phyloP scores from a whole-genome alignment of 225 moss, liverwort and hornwort genomes.

The Bryum argenteum region DNA sequence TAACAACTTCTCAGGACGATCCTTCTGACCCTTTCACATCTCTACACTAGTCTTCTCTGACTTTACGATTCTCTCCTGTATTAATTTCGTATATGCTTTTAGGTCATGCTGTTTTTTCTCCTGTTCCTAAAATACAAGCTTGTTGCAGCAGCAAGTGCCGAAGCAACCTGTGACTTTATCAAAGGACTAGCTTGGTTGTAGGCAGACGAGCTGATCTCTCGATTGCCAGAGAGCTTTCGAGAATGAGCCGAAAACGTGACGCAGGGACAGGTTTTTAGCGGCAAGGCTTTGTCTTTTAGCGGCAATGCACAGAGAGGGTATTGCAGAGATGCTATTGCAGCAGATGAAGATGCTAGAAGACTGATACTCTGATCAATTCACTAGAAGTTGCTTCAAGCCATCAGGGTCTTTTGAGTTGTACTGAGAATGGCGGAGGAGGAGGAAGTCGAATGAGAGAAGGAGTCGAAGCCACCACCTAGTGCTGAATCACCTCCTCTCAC shows the following conservation, averaged over 20 bases:
- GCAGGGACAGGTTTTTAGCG: not conserved
- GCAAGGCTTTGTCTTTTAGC: not conserved
- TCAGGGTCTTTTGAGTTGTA: constrained; percentile 5
- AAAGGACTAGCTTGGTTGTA: not conserved
- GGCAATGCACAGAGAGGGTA: not conserved
- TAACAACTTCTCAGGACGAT: constrained; percentile 18
- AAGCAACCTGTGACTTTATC: not conserved
- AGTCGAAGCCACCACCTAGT: constrained; percentile 21
- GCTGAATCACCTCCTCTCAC: constrained; percentile 21
- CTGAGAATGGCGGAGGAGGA: constrained; percentile 36
- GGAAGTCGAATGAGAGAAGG: constrained; percentile 29
- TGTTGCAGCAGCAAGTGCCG: not conserved
- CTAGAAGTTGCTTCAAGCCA: constrained; percentile 3
- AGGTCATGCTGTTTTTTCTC: not conserved
- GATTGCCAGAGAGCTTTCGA: not conserved
- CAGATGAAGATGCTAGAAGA: constrained; percentile 12
- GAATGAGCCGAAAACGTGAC: not conserved
- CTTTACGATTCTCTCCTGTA: not conserved
- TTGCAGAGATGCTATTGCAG: not conserved
- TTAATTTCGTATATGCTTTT: constrained; percentile 4
- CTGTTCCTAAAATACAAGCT: constrained; percentile 2
- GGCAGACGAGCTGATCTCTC: not conserved
- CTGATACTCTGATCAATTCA: not conserved
- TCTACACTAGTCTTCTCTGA: not conserved
- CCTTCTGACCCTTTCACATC: constrained; percentile 24